Conservation (phyloP, 2,329 filamentous ascomycete species). For the Botrytis elliptica region DNA sequence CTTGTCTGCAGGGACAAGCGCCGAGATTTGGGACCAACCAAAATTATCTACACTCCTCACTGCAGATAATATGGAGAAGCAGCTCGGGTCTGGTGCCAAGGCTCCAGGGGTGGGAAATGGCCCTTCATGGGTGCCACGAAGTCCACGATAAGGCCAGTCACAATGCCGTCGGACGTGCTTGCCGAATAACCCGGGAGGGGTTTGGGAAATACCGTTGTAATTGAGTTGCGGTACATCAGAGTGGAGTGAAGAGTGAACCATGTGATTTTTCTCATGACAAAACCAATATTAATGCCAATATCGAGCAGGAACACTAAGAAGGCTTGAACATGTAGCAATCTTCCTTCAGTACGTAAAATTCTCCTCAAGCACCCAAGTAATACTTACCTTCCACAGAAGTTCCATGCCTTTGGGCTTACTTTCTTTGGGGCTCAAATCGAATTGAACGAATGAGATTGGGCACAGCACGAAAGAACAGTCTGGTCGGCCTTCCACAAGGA, state of each 20-base stretch:
- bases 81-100: slow-evolving; percentile 10
- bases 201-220: slow-evolving; percentile 14
- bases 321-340: background rate
- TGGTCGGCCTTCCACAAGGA: background rate
- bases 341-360: slow-evolving; percentile 11
- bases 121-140: slow-evolving; percentile 21
- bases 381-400: background rate
- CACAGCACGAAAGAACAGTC: background rate
- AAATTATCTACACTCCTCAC: slow-evolving; percentile 9
- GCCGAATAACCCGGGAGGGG: slow-evolving; percentile 19
- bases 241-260: slow-evolving; percentile 1
- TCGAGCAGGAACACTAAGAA: background rate
- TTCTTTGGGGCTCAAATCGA: background rate
- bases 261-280: background rate
- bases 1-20: slow-evolving; percentile 38
- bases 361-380: slow-evolving; percentile 1
- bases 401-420: background rate
- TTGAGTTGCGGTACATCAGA: slow-evolving; percentile 10
- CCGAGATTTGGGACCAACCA: slow-evolving; percentile 22
- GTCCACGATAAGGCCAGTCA: slow-evolving; percentile 21
- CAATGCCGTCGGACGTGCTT: slow-evolving; percentile 18
- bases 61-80: slow-evolving; percentile 20
- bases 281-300: background rate
- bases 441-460: background rate
- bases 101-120: background rate